Percentiles rank a stretch among this genome's conserved stretches.
These are phyloP conservation scores for Pseudozyma flocculosa DNA, from an alignment of 1,284 basidiomycete genomes.

Conservation along the genomic window DNA sequence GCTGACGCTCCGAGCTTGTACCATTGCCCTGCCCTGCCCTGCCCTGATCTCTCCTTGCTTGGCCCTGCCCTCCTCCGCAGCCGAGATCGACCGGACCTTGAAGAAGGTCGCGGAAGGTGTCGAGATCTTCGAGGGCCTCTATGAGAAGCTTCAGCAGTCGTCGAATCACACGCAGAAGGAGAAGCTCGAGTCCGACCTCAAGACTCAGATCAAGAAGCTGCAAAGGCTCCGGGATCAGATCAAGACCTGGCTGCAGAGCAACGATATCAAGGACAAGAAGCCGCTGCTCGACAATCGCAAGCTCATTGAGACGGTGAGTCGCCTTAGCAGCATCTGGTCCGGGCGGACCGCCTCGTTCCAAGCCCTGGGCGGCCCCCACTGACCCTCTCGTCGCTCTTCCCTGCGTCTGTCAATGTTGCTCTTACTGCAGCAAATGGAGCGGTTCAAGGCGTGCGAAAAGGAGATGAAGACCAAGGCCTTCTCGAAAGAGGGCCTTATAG, in stretches of 20 bases:
- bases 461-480: constrained; percentile 99
- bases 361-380: too few species aligned
- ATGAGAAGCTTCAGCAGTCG: constrained; percentile 55
- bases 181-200: constrained; percentile 58
- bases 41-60: too few species aligned
- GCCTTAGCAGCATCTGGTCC: neutral
- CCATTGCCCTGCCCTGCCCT: too few species aligned
- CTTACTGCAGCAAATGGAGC: constrained; percentile 99
- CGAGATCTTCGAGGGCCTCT: constrained; percentile 56
- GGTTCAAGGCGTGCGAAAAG: constrained; percentile 99
- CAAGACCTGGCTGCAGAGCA: constrained; percentile 96
- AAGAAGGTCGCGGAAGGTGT: constrained; percentile 58
- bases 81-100: constrained; percentile 57
- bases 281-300: constrained; percentile 87
- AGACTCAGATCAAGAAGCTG: constrained; percentile 76
- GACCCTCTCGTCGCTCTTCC: too few species aligned
- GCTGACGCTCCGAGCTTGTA: too few species aligned
- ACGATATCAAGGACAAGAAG: constrained; percentile 99
- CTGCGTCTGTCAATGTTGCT: too few species aligned
- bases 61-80: constrained; percentile 13
- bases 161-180: constrained; percentile 57
- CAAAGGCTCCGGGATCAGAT: constrained; percentile 97
- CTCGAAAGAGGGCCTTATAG: constrained; percentile 96
- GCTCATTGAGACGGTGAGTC: constrained; percentile 91
- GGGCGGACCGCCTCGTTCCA: too few species aligned